phyloP scores from a whole-genome alignment of 148 eudicot genomes.

The Dysphania ambrosioides region DNA sequence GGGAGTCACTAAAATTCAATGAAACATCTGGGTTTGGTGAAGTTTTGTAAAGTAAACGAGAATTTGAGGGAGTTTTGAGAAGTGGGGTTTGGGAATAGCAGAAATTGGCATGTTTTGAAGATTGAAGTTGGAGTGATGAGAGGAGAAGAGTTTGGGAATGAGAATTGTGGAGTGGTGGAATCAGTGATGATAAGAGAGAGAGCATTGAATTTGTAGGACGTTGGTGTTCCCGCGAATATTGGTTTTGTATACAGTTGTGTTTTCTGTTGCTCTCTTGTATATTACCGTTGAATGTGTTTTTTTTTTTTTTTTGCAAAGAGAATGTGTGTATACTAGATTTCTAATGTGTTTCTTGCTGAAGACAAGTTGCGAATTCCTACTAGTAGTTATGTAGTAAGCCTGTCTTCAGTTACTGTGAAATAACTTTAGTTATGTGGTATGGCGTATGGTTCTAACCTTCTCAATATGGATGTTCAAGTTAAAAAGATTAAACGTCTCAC shows the following conservation, averaged over 20 bases:
- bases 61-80: neutral
- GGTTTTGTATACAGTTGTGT: neutral
- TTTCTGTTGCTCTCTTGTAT: constrained; percentile 13
- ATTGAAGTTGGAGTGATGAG: constrained; percentile 13
- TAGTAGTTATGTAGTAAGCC: too few relatives aligned
- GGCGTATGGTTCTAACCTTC: too few relatives aligned
- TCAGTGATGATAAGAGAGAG: constrained; percentile 6
- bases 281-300: too few relatives aligned
- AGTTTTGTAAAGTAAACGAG: constrained; percentile 4
- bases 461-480: too few relatives aligned
- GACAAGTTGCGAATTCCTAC: too few relatives aligned
- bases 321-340: too few relatives aligned
- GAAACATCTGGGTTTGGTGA: neutral
- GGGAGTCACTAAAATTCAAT: constrained; percentile 9
- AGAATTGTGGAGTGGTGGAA: constrained; percentile 5
- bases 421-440: too few relatives aligned
- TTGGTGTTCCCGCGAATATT: constrained; percentile 18
- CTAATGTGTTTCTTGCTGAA: too few relatives aligned
- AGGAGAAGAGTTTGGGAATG: constrained; percentile 12
- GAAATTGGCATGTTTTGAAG: constrained; percentile 2
- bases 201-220: constrained; percentile 23
- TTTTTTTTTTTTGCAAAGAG: too few relatives aligned
- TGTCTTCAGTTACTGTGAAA: too few relatives aligned
- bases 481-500: too few relatives aligned
- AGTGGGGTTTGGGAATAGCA: constrained; percentile 5